A percentile compares a stretch with the other conserved stretches of the same genome.
phyloP scores from a whole-genome alignment of 495 filamentous ascomycete genomes.

The Ramalina intermedia region DNA sequence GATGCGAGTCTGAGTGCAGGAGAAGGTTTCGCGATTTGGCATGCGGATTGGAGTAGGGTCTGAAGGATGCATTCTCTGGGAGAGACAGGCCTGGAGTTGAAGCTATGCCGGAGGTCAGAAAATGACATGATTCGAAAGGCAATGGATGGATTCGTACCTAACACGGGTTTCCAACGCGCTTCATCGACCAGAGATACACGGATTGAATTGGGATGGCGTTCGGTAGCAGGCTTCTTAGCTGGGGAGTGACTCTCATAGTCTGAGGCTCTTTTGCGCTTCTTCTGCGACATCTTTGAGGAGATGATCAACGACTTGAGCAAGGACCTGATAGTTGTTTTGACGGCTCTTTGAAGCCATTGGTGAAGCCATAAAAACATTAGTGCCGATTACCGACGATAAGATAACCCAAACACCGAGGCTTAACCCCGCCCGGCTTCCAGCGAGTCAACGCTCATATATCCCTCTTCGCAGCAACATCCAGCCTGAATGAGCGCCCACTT shows the following conservation, averaged over 20 bases:
- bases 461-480: too few species aligned
- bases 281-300: conserved; percentile 26
- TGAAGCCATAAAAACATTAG: too few species aligned
- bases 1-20: conserved; percentile 62
- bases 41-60: conserved; percentile 46
- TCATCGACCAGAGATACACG: conserved; percentile 44
- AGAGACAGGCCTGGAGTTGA: conserved; percentile 52
- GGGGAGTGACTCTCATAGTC: conserved; percentile 35
- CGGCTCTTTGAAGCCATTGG: too few species aligned
- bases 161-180: conserved; percentile 46
- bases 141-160: conserved; percentile 33
- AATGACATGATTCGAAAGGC: not conserved
- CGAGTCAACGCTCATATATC: too few species aligned
- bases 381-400: too few species aligned
- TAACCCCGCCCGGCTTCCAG: too few species aligned
- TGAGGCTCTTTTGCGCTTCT: conserved; percentile 59
- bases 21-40: conserved; percentile 47
- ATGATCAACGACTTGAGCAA: too few species aligned
- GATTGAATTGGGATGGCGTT: conserved; percentile 28
- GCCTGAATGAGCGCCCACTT: too few species aligned
- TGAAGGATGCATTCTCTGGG: conserved; percentile 40
- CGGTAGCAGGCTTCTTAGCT: conserved; percentile 45
- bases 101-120: conserved; percentile 27
- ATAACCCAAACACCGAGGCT: too few species aligned
- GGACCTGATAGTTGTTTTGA: too few species aligned